Percentiles rank a stretch among this genome's conserved stretches.
phyloP scores from a whole-genome alignment of 441 rosid genomes.

The Adansonia gregorii region DNA sequence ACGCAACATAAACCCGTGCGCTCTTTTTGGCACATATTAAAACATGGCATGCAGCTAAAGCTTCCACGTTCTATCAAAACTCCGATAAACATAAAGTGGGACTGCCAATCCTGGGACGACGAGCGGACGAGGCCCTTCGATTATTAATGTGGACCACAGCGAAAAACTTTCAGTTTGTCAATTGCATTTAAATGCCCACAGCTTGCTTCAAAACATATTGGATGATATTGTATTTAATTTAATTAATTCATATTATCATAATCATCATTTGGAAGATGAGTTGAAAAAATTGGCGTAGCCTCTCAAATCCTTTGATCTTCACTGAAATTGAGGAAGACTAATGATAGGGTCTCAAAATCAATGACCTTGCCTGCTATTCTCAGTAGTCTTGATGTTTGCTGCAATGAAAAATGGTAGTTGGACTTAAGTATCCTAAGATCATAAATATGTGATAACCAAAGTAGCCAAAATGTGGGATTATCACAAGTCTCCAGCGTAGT shows the following conservation, averaged over 20 bases:
- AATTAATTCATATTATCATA: too few relatives aligned
- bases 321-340: background rate
- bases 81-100: background rate
- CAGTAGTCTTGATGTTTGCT: background rate
- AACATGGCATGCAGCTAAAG: too few relatives aligned
- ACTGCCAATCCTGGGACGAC: too few relatives aligned
- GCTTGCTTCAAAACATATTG: background rate
- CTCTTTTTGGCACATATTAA: too few relatives aligned
- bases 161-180: background rate
- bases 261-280: too few relatives aligned
- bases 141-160: background rate
- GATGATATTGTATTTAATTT: too few relatives aligned
- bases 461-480: background rate
- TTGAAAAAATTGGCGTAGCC: background rate
- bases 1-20: too few relatives aligned
- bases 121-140: background rate
- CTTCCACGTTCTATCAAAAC: too few relatives aligned
- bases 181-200: background rate
- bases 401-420: background rate
- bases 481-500: background rate
- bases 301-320: background rate
- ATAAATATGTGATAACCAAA: background rate
- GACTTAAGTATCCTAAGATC: background rate
- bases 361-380: background rate
- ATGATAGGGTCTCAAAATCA: background rate